phyloP scores from a whole-genome alignment of 352 stramenopile species.

The Phytopythium mirpurense region DNA sequence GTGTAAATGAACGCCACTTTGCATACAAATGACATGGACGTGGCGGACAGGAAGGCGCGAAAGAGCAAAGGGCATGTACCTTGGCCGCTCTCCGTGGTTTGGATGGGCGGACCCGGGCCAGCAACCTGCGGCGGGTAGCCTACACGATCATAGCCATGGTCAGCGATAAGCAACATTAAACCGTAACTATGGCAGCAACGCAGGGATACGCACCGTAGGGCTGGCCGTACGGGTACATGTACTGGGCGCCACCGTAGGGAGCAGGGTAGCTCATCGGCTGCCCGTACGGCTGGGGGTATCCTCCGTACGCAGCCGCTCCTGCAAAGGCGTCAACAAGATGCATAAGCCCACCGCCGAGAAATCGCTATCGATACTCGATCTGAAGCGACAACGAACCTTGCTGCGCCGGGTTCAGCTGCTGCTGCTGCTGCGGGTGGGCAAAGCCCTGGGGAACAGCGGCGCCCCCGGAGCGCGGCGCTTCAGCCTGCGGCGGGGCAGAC shows the following conservation, averaged over 20 bases:
- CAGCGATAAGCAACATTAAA: not conserved
- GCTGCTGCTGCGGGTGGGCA: constrained; percentile 17
- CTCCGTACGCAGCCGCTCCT: constrained; percentile 47
- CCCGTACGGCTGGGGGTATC: constrained; percentile 70
- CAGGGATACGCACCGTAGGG: constrained; percentile 47
- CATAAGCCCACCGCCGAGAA: not conserved
- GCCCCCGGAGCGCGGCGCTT: constrained; percentile 25
- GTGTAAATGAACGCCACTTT: constrained; percentile 8
- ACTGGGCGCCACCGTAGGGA: constrained; percentile 62
- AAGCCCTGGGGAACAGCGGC: not conserved
- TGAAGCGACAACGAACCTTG: constrained; percentile 33
- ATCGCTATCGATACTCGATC: too few species aligned
- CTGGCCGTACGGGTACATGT: constrained; percentile 86
- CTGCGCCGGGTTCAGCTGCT: constrained; percentile 26
- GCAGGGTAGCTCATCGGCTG: constrained; percentile 75
- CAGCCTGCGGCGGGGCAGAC: constrained; percentile 24
- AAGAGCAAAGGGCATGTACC: constrained; percentile 33
- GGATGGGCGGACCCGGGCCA: constrained; percentile 80
- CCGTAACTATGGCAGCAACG: not conserved
- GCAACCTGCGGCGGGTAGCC: constrained; percentile 82
- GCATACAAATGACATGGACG: constrained; percentile 13
- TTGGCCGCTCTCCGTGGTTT: constrained; percentile 86
- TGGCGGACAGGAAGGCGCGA: constrained; percentile 2
- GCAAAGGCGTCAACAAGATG: not conserved
- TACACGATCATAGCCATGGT: constrained; percentile 12